phyloP scores from a whole-genome alignment of 2,329 filamentous ascomycete species.

The Hirsutella rhossiliensis region DNA sequence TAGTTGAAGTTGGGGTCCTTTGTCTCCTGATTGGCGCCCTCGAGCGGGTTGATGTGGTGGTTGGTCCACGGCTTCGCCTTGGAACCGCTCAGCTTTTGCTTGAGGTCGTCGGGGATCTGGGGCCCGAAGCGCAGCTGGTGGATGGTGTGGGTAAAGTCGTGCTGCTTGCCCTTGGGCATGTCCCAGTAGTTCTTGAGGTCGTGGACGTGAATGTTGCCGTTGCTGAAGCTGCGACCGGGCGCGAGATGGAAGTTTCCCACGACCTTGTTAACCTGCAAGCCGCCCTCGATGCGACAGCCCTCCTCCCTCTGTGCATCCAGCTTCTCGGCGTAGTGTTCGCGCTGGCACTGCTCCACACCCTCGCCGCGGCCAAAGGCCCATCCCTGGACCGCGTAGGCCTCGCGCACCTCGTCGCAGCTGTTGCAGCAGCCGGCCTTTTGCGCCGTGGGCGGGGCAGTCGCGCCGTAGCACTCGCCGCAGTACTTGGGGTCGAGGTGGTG shows the following conservation, averaged over 20 bases:
- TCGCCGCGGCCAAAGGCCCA: slow-evolving; percentile 95
- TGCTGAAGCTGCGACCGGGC: slow-evolving; percentile 90
- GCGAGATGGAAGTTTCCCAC: slow-evolving; percentile 98
- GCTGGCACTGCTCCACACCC: slow-evolving; percentile 85
- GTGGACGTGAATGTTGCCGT: slow-evolving; percentile 93
- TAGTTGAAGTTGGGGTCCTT: slow-evolving; percentile 82
- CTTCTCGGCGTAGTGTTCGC: slow-evolving; percentile 86
- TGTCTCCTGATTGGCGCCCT: slow-evolving; percentile 65
- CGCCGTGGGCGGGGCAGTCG: slow-evolving; percentile 56
- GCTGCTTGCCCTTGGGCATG: slow-evolving; percentile 50
- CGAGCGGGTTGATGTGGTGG: slow-evolving; percentile 86
- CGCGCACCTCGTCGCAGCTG: slow-evolving; percentile 91
- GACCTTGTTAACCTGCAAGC: slow-evolving; percentile 93
- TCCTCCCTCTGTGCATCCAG: slow-evolving; percentile 81
- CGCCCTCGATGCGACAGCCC: slow-evolving; percentile 88
- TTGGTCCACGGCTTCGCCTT: slow-evolving; percentile 59
- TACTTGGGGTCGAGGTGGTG: slow-evolving; percentile 80
- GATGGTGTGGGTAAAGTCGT: slow-evolving; percentile 82
- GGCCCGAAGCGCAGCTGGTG: slow-evolving; percentile 90
- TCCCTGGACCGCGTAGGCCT: slow-evolving; percentile 79
- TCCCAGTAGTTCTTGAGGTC: slow-evolving; percentile 94
- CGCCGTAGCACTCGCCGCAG: slow-evolving; percentile 90
- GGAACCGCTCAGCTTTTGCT: slow-evolving; percentile 44
- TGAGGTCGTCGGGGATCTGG: slow-evolving; percentile 64
- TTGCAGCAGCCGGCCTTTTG: slow-evolving; percentile 86